These are phyloP conservation scores for Ogataea wickerhamii DNA, from an alignment of 805 yeast genomes.

Conservation along the genomic window DNA sequence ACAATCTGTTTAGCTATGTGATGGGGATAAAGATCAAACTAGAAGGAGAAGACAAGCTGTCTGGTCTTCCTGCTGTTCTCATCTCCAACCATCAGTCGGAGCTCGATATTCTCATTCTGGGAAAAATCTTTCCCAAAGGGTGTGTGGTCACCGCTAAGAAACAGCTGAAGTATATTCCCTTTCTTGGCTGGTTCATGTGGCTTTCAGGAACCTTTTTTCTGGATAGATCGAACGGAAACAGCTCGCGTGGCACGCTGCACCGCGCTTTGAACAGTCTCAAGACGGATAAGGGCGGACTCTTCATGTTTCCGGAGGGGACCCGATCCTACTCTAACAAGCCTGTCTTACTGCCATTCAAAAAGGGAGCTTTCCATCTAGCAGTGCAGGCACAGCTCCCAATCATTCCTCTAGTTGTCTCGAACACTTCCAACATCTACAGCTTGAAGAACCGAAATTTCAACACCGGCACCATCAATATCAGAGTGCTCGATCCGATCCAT, in stretches of 20 bases:
- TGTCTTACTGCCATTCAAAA: conserved; percentile 80
- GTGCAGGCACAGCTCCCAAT: conserved; percentile 87
- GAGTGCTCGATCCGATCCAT: conserved; percentile 76
- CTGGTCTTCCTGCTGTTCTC: conserved; percentile 68
- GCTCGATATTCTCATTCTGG: conserved; percentile 77
- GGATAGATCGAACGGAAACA: conserved; percentile 73
- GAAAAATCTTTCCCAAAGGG: conserved; percentile 79
- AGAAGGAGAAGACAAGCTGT: conserved; percentile 59
- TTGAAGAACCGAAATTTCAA: conserved; percentile 61
- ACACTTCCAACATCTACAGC: conserved; percentile 72
- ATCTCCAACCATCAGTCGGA: conserved; percentile 91
- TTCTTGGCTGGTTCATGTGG: conserved; percentile 96
- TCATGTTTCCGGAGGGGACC: conserved; percentile 97
- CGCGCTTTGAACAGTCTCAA: conserved; percentile 63
- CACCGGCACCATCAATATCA: conserved; percentile 70
- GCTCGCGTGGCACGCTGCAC: conserved; percentile 72
- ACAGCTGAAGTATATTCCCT: conserved; percentile 77
- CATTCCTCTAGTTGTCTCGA: conserved; percentile 83
- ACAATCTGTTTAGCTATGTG: conserved; percentile 52
- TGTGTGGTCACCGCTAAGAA: conserved; percentile 92
- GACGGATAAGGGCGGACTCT: conserved; percentile 64
- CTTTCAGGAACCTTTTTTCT: conserved; percentile 88
- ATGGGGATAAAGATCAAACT: conserved; percentile 71
- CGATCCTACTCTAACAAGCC: conserved; percentile 74
- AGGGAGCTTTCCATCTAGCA: conserved; percentile 98